Base-by-base conservation (phyloP, 306 rosid species). In the Lathyrus aphaca region DNA sequence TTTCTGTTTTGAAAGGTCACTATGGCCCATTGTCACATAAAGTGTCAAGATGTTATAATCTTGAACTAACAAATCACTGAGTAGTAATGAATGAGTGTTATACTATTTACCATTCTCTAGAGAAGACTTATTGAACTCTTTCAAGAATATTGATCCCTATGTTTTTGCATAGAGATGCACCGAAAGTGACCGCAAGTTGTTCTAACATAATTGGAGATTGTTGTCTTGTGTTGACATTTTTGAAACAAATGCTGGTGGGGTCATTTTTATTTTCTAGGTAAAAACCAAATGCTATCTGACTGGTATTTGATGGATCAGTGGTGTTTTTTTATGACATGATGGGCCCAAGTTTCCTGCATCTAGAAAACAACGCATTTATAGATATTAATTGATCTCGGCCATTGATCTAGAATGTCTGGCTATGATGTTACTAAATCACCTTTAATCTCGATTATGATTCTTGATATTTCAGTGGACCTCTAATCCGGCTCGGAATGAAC, bases 401-500 rank as follows among this genome's bases (percentile, higher is more conserved):
- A 45, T 45, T 3, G 51, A 45, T 45, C 3, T 45, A 14, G 50
- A 32, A 32, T 32, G 38, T 6, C 38, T 32, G 9, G 38, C 38
- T 32, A 32, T 5, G 6, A 32, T 32, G 38, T 32, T 32, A 32
- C 38, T 32, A 30, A 30, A 5, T 30, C 8, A 8, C 6, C 38
- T 32, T 6, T 32, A 7, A 35, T 35, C 10, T 35, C 8, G 38
- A 1, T 32, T 32, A 2, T 32, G 66, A 27, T 64, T 82, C 16
- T 74, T 50, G 54, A 68, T 77, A 48, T 66, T 84, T 37, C 74
- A 85, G 84, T 77, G 86, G 78, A 64, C 89, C 89, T 37, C 58
- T 82, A 30, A 85, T 82, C 63, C 59, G 84, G 59, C 27, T 85
- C 14, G 89, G 89, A 65, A 81, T 80, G 81, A 85, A 82, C 84